phyloP scores from a whole-genome alignment of 2,329 filamentous ascomycete genomes.

The Atkinsonella texensis region DNA sequence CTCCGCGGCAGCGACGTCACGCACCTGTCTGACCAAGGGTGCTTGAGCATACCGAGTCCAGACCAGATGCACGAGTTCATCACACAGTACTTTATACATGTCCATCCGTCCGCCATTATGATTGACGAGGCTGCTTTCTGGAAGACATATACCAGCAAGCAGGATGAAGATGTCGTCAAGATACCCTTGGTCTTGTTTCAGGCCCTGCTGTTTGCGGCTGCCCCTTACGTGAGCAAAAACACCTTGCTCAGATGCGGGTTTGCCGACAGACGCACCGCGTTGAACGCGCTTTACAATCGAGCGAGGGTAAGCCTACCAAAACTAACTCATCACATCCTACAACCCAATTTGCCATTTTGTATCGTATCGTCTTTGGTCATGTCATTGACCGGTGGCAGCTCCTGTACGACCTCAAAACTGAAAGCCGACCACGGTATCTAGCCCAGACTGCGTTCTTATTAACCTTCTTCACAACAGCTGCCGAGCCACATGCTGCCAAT shows the following conservation, averaged over 20 bases:
- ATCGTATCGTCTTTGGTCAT: too few relatives aligned
- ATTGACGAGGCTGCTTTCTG: slow-evolving; percentile 1
- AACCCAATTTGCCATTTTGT: too few relatives aligned
- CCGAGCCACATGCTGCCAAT: not conserved
- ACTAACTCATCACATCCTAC: too few relatives aligned
- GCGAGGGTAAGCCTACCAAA: not conserved
- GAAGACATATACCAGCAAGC: not conserved
- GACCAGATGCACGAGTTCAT: not conserved
- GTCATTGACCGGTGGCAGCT: not conserved
- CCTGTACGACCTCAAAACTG: not conserved
- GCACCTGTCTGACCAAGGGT: not conserved
- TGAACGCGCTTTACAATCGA: not conserved
- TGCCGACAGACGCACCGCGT: not conserved
- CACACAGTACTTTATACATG: not conserved
- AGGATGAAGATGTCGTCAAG: not conserved
- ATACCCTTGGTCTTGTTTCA: not conserved
- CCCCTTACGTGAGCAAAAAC: not conserved
- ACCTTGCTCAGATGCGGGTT: not conserved
- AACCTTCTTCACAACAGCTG: not conserved
- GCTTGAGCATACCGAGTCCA: not conserved
- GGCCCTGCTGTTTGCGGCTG: not conserved
- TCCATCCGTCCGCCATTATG: not conserved
- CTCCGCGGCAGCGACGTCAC: not conserved
- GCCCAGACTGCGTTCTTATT: not conserved
- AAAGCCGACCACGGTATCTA: not conserved